Evolutionary conservation across 2,329 filamentous ascomycete genomes (phyloP).

Genomic region (Alternaria incomplexa): DNA sequence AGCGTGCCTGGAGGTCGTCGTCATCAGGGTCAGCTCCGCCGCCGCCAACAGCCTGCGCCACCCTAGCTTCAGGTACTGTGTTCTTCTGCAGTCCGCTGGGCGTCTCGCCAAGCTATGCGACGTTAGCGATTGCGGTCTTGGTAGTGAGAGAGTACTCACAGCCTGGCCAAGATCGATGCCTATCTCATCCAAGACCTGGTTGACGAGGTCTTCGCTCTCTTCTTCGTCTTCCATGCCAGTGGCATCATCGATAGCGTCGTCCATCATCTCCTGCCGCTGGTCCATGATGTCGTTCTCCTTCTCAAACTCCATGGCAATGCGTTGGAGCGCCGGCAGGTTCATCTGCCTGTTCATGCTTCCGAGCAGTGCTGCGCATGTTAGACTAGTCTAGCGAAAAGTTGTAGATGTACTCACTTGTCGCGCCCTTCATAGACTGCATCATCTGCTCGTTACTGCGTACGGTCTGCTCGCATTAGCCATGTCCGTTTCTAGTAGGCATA

Average conservation of each 20-base stretch:
- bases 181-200: conserved; percentile 95
- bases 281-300: conserved; percentile 99
- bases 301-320: conserved; percentile 99
- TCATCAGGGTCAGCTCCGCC: conserved; percentile 77
- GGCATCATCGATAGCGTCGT: conserved; percentile 96
- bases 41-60: conserved; percentile 84
- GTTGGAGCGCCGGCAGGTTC: conserved; percentile 93
- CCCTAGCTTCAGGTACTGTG: conserved; percentile 73
- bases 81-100: conserved; percentile 81
- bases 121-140: conserved; percentile 14
- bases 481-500: neutral
- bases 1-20: conserved; percentile 89
- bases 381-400: neutral
- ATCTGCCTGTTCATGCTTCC: conserved; percentile 98
- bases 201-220: conserved; percentile 95
- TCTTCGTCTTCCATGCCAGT: conserved; percentile 91
- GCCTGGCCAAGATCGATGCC: conserved; percentile 89
- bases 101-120: conserved; percentile 81
- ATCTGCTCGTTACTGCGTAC: conserved; percentile 99
- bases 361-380: conserved; percentile 66
- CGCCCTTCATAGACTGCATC: conserved; percentile 99
- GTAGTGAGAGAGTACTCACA: conserved; percentile 60
- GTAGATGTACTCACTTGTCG: conserved; percentile 62
- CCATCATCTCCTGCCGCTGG: conserved; percentile 99
- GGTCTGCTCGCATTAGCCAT: conserved; percentile 64